Percentiles rank a stretch among this genome's conserved stretches.
Evolutionary conservation across 2,329 filamentous ascomycete genomes (phyloP).

Genomic region (Fusarium napiforme): DNA sequence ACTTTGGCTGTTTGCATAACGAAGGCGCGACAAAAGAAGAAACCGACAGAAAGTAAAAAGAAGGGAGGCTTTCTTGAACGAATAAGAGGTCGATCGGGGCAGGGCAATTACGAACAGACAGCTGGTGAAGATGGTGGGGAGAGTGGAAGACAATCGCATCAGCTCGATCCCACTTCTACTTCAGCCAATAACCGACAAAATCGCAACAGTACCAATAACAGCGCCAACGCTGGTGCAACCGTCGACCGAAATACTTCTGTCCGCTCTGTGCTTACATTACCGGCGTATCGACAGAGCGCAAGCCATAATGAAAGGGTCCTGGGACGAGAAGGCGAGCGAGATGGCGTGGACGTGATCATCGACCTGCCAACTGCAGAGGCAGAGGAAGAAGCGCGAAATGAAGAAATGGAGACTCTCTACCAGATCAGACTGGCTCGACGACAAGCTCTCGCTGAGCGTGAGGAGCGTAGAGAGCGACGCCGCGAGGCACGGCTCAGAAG

Average conservation of each 20-base stretch:
- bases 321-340: slow-evolving; percentile 89
- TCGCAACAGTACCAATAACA: slow-evolving; percentile 22
- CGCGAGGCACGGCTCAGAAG: slow-evolving; percentile 78
- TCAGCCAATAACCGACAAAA: slow-evolving; percentile 26
- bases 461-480: slow-evolving; percentile 76
- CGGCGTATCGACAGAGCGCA: slow-evolving; percentile 80
- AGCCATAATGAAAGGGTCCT: slow-evolving; percentile 83
- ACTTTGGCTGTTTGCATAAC: slow-evolving; percentile 30
- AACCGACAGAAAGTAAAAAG: slow-evolving; percentile 24
- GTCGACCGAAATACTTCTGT: slow-evolving; percentile 88
- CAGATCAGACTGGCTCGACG: slow-evolving; percentile 85
- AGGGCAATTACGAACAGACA: slow-evolving; percentile 48
- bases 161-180: slow-evolving; percentile 39
- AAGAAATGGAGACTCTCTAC: slow-evolving; percentile 93
- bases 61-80: slow-evolving; percentile 37
- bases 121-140: slow-evolving; percentile 45
- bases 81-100: slow-evolving; percentile 24
- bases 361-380: slow-evolving; percentile 85
- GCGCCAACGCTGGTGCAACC: slow-evolving; percentile 47
- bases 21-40: slow-evolving; percentile 32
- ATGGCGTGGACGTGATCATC: slow-evolving; percentile 88
- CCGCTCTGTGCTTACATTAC: slow-evolving; percentile 93
- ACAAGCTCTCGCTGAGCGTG: slow-evolving; percentile 78
- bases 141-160: slow-evolving; percentile 40
- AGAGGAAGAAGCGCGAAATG: slow-evolving; percentile 80